Evolutionary conservation across 2,329 filamentous ascomycete species (phyloP), one percentile per base, ranked within the genome.

Genomic region (Zarea fungicola): DNA sequence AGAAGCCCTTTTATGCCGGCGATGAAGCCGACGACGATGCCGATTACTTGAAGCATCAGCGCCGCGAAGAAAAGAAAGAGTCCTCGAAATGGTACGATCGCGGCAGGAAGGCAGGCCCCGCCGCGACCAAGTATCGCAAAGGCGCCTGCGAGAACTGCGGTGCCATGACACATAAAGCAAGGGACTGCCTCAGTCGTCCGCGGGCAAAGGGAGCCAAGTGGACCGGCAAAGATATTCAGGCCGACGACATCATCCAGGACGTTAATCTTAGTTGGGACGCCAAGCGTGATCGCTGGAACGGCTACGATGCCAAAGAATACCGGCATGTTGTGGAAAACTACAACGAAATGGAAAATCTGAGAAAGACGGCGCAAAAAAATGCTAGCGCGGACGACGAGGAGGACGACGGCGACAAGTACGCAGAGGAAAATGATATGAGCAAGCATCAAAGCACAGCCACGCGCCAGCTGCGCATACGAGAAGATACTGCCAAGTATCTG

Each of bases 101-200:
- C 36, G 90, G 90, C 45, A 86, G 87, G 70, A 92, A 89, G 64
- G 71, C 80, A 10, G 90, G 88, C 0, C 89, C 89, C 4, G 90
- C 90, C 1, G 90, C 92, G 43, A 99, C 93, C 56, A 99, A 96
- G 64, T 99, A 88, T 65, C 88, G 95, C 56, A 99, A 97, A 73
- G 93, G 95, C 62, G 92, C 93, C 46, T 99, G 93, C 71, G 92
- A 97, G 69, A 99, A 99, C 70, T 99, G 93, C 72, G 93, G 93
- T 60, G 85, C 90, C 50, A 95, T 97, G 87, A 90, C 88, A 56
- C 93, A 99, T 71, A 95, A 95, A 70, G 86, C 83, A 45, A 96
- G 95, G 64, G 92, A 97, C 62, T 99, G 93, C 63, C 71, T 99
- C 43, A 89, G 85, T 61, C 80, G 93, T 47, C 93, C 91, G 25